Conservation (phyloP, 768 basidiomycete species). For the Thelephora ganbajun region DNA sequence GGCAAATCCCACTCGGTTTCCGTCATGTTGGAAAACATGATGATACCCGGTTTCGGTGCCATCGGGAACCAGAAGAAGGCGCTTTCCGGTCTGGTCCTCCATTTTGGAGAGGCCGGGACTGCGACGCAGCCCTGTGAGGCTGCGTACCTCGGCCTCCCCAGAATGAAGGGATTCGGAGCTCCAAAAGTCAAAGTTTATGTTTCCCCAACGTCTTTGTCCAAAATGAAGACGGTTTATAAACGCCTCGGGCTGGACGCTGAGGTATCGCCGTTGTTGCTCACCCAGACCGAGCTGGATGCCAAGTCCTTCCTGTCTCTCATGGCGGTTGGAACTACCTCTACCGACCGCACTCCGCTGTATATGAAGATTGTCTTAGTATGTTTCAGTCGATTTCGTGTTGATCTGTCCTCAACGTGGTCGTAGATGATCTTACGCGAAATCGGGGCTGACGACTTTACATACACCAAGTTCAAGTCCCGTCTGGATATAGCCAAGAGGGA, state of each 20-base stretch:
- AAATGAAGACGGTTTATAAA: constrained; percentile 40
- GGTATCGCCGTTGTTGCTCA: constrained; percentile 38
- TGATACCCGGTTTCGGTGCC: not conserved
- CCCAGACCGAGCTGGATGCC: constrained; percentile 44
- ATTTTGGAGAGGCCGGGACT: constrained; percentile 13
- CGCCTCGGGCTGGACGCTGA: constrained; percentile 31
- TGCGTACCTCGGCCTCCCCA: constrained; percentile 36
- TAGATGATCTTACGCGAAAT: constrained; percentile 49
- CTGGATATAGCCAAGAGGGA: constrained; percentile 31
- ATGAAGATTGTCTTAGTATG: constrained; percentile 39
- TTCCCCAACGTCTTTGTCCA: constrained; percentile 42
- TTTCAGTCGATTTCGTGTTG: constrained; percentile 14
- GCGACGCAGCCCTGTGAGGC: constrained; percentile 30
- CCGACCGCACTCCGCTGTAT: constrained; percentile 42
- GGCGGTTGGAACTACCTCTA: constrained; percentile 34
- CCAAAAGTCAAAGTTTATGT: constrained; percentile 32
- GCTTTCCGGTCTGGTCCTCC: constrained; percentile 7
- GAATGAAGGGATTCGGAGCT: constrained; percentile 11
- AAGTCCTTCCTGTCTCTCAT: constrained; percentile 55
- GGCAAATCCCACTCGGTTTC: not conserved
- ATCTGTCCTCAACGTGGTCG: not conserved
- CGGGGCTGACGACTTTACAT: constrained; percentile 40
- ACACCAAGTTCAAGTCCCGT: constrained; percentile 30
- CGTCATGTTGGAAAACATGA: not conserved
- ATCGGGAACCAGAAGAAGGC: not conserved